Evolutionary conservation across 306 rosid genomes (phyloP).

Genomic region (Quercus engelmannii): DNA sequence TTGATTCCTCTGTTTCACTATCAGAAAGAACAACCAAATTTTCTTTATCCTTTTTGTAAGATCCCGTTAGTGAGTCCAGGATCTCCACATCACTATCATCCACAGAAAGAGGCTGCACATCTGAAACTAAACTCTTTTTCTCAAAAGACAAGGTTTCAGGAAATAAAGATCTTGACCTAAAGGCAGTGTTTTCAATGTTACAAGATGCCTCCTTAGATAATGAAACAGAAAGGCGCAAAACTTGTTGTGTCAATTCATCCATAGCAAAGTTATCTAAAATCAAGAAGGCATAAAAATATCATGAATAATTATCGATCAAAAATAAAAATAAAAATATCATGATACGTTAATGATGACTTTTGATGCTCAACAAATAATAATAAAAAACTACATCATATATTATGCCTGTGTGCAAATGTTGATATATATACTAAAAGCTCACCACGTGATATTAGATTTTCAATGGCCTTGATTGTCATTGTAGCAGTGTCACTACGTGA

Average conservation of each 20-base stretch:
- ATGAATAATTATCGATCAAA: not conserved
- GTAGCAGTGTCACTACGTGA: constrained; percentile 42
- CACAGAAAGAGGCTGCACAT: constrained; percentile 31
- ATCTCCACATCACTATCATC: constrained; percentile 37
- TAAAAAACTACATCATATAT: not conserved
- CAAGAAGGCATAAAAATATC: constrained; percentile 28
- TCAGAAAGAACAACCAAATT: constrained; percentile 70
- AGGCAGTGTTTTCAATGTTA: constrained; percentile 32
- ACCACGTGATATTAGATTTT: constrained; percentile 65
- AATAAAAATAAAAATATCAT: constrained; percentile 14
- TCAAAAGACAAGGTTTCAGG: constrained; percentile 35
- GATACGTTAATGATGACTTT: constrained; percentile 17
- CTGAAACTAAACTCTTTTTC: constrained; percentile 34
- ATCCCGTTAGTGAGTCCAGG: constrained; percentile 27
- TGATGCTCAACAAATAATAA: not conserved
- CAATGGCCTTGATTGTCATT: constrained; percentile 50
- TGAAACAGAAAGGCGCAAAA: constrained; percentile 58
- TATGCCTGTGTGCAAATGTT: not conserved
- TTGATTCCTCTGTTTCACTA: constrained; percentile 57
- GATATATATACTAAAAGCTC: constrained; percentile 29
- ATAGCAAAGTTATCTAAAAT: constrained; percentile 50
- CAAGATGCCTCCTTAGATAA: constrained; percentile 52
- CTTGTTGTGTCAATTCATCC: constrained; percentile 71
- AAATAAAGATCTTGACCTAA: constrained; percentile 27
- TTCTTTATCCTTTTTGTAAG: constrained; percentile 26